Conservation (phyloP, 2,329 filamentous ascomycete species). For the Fusarium buharicum region DNA sequence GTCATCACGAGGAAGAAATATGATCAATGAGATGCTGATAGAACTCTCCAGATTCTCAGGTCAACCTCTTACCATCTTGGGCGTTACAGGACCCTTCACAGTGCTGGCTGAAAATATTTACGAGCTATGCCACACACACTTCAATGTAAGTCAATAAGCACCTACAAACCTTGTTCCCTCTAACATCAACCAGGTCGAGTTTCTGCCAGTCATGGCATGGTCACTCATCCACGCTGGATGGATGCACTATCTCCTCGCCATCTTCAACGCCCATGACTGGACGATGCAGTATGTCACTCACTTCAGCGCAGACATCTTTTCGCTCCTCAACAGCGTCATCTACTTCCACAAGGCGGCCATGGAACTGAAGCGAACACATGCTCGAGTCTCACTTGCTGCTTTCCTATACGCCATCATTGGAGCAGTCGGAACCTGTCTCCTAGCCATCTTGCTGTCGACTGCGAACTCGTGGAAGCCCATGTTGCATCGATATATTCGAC, state of each 20-base stretch:
- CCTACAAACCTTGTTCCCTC: background rate
- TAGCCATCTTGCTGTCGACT: slow-evolving; percentile 70
- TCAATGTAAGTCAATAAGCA: slow-evolving; percentile 56
- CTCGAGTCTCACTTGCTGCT: slow-evolving; percentile 66
- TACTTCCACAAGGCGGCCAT: slow-evolving; percentile 75
- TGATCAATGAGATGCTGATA: slow-evolving; percentile 1
- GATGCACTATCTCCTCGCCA: slow-evolving; percentile 72
- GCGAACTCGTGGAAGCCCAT: slow-evolving; percentile 70
- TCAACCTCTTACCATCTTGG: slow-evolving; percentile 72
- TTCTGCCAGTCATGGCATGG: slow-evolving; percentile 76
- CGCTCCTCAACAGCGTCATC: slow-evolving; percentile 72
- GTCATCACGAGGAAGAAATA: slow-evolving; percentile 18
- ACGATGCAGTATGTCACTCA: slow-evolving; percentile 76
- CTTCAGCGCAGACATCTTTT: slow-evolving; percentile 74
- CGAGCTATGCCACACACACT: slow-evolving; percentile 63
- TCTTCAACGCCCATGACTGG: slow-evolving; percentile 76
- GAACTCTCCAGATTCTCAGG: slow-evolving; percentile 57
- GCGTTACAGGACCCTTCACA: slow-evolving; percentile 74
- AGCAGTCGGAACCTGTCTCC: slow-evolving; percentile 69
- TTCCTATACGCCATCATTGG: slow-evolving; percentile 74
- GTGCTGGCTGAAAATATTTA: slow-evolving; percentile 74
- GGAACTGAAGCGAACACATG: slow-evolving; percentile 69
- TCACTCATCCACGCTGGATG: slow-evolving; percentile 72
- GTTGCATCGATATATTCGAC: slow-evolving; percentile 69
- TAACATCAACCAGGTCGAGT: slow-evolving; percentile 56